Evolutionary conservation across 2,329 filamentous ascomycete species (phyloP), one percentile per base, ranked within the genome.

Genomic region (Trichoderma sp.): DNA sequence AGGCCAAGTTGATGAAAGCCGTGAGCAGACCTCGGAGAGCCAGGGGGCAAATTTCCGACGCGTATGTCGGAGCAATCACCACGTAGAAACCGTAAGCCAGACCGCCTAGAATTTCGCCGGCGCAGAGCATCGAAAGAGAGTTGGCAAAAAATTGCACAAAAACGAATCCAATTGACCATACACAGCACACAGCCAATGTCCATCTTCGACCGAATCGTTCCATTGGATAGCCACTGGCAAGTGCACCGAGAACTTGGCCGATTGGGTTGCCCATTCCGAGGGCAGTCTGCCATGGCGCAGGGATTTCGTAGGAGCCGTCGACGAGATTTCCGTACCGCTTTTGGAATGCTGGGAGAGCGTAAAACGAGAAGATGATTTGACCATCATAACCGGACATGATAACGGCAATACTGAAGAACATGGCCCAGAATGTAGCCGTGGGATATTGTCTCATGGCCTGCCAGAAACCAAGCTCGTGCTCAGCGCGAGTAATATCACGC

Each of bases 91-190:
- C 88, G n/a, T 89, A 82, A 0, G 90, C 86, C 7, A 90, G 81
- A 1, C 90, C 89, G 28, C 87, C 86, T 0, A 91, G 81, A 2
- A 92, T 81, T 81, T 91, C 88, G 32, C 88, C 87, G 3, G 87
- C 87, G n/a, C 90, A 84, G 2, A 91, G 81, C 13, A 86, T 85
- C 8, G 83, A 76, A 13, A 90, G 82, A 1, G 85, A 86, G 3
- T 85, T 84, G 13, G 88, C 87, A 75, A 90, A 91, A 81, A 90
- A 90, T 74, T 90, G 88, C 70, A 90, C 85, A 77, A 90, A 90
- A 71, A 91, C 85, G 53, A 90, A 85, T 1, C 80, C 83, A 13
- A 84, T 83, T 2, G 86, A 87, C 72, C 85, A 76, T 11, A 78
- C 70, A 28, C 85, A 81, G 73, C 84, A 86, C 5, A 77, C 76